A percentile compares a stretch with the other conserved stretches of the same genome.
Conservation (phyloP, 495 filamentous ascomycete genomes). For the Tuber microsphaerosporum region DNA sequence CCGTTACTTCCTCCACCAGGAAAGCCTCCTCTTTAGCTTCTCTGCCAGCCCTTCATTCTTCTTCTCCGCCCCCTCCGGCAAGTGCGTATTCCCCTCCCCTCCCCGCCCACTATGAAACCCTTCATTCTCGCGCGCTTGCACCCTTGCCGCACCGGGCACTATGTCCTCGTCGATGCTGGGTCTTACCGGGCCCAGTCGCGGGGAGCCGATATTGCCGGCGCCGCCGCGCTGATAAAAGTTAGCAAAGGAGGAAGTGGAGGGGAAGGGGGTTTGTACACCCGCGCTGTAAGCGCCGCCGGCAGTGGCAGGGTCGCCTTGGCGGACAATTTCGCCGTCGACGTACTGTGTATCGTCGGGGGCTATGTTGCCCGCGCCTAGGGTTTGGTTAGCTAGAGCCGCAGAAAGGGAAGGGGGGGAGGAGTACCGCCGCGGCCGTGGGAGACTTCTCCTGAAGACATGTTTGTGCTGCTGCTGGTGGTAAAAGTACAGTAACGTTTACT, state of each 20-base stretch:
- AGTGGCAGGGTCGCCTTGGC: constrained; percentile 31
- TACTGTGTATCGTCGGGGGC: constrained; percentile 33
- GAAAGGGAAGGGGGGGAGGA: not conserved
- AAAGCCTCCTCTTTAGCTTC: constrained; percentile 31
- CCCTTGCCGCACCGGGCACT: constrained; percentile 31
- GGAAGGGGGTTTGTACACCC: constrained; percentile 22
- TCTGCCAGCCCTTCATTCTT: constrained; percentile 24
- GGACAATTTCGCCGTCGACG: constrained; percentile 38
- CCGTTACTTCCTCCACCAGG: constrained; percentile 11
- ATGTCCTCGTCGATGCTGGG: constrained; percentile 37
- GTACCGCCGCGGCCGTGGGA: constrained; percentile 40
- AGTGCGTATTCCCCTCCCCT: constrained; percentile 24
- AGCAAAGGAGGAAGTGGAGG: constrained; percentile 7
- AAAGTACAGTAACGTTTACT: not conserved
- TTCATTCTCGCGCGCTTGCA: constrained; percentile 26
- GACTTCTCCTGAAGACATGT: constrained; percentile 22
- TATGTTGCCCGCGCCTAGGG: constrained; percentile 37
- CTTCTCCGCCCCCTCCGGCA: constrained; percentile 26
- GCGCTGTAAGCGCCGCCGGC: constrained; percentile 35
- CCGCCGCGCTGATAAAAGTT: constrained; percentile 32
- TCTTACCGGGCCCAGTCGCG: constrained; percentile 16
- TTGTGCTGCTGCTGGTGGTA: not conserved
- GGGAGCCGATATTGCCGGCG: constrained; percentile 38
- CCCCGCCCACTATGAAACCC: constrained; percentile 28
- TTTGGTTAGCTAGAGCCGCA: not conserved